Evolutionary conservation across 148 eudicot species (phyloP).

Genomic region (Vaccinium vitisidaea): DNA sequence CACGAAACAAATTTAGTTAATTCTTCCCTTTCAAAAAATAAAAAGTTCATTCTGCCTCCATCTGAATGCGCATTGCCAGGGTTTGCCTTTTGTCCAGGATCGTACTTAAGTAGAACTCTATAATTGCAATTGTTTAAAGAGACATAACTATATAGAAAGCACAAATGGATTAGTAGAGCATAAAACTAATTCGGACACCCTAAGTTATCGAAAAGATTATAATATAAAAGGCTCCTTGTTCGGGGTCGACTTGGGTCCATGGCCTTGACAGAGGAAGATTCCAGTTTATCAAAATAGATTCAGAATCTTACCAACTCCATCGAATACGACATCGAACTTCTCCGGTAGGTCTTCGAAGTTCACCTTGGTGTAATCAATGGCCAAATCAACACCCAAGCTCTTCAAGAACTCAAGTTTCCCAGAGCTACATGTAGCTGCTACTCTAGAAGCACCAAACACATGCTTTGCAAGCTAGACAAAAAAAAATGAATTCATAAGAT

Average conservation of each 20-base stretch:
- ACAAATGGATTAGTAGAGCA: too few relatives aligned
- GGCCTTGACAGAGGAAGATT: not conserved
- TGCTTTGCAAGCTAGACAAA: conserved; percentile 67
- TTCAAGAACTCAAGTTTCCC: conserved; percentile 74
- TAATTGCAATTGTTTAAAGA: too few relatives aligned
- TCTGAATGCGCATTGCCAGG: not conserved
- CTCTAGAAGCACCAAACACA: conserved; percentile 88
- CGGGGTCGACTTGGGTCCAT: not conserved
- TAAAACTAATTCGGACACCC: too few relatives aligned
- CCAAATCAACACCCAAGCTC: conserved; percentile 80
- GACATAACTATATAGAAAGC: too few relatives aligned
- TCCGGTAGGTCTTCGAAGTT: conserved; percentile 82
- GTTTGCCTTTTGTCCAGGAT: too few relatives aligned
- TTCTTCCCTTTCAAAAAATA: too few relatives aligned
- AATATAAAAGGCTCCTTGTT: not conserved
- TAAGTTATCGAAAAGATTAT: too few relatives aligned
- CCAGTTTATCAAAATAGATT: not conserved
- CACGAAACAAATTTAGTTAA: not conserved
- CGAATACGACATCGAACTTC: conserved; percentile 90
- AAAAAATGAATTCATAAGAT: not conserved
- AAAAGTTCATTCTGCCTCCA: not conserved
- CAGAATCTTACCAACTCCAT: conserved; percentile 69
- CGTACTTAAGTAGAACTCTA: too few relatives aligned
- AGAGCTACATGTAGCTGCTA: conserved; percentile 93
- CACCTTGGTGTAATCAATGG: conserved; percentile 84